Base-by-base conservation (phyloP, 139 green algal genomes). In the Bryopsis sp. region DNA sequence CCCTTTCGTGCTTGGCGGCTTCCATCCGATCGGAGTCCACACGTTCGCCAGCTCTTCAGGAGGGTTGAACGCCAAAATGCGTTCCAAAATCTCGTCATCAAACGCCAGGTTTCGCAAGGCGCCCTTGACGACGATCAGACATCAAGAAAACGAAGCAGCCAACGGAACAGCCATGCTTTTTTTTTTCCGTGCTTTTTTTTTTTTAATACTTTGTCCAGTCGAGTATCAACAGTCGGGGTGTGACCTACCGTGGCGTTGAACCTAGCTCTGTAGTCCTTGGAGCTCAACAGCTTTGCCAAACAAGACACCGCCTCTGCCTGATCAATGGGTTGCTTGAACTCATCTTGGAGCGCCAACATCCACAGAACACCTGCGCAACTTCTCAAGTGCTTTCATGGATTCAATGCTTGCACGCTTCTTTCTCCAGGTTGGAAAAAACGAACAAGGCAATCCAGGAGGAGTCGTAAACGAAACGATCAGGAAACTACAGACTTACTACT, bases 321-420 rank as follows among this genome's bases (percentile, higher is more conserved):
- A 19, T 19, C 19, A 19, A 54, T 54, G 43, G 43, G 15, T 19
- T 19, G 15, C 43, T 19, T 54, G 11, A 54, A 54, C 43, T 54
- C 43, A 11, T 54, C 43, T 26, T 26, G 15, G 15, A 54, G 11
- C 15, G 43, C 43, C 43, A 54, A 26, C 43, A 54, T 54, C 43
- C 43, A 54, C 43, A 54, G 43, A 11, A 54, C 43, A 54, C 43
- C 43, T 54, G 43, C 43, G 43, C 43, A 54, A 19, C 43, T 54
- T 11, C 43, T 26, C 43, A 54, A 19, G 15, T 11, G 43, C 43
- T 26, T 11, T n/a, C n/a, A n/a, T n/a, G n/a, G n/a, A n/a, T n/a
- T n/a, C n/a, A n/a, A n/a, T n/a, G n/a, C n/a, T n/a, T n/a, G n/a
- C n/a, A n/a, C n/a, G n/a, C n/a, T n/a, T n/a, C n/a, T n/a, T n/a